Evolutionary conservation across 768 basidiomycete species (phyloP), one percentile per base, ranked within the genome.

Genomic region (Myochromella boudieri): DNA sequence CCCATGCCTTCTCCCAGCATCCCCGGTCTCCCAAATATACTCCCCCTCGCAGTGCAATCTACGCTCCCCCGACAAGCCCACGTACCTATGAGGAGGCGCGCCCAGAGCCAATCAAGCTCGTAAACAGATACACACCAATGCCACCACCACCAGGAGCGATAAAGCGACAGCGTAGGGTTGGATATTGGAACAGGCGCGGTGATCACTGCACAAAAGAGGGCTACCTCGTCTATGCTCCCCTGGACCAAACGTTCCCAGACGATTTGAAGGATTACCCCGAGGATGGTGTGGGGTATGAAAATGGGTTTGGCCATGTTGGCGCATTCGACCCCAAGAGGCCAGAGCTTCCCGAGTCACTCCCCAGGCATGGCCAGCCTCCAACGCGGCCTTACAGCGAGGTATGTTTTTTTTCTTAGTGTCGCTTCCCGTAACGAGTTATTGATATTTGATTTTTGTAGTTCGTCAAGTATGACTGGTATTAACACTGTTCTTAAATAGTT

Each of bases 101-200:
- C 20, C 54, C 54, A 3, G 36, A 40, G 15, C 54, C 49, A 0
- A 33, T 55, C 26, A 48, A 39, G 24, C 50, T 44, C 8, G 14
- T 51, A 44, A 34, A 34, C 31, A 47, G 49, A 36, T 52, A 41
- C 43, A 60, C 11, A 49, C 53, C 48, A 8, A 22, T 47, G 57
- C 46, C 64, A 64, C 36, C 69, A 68, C 10, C 49, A 61, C 14
- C 46, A 46, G 17, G 61, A 64, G 22, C 44, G 42, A 64, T 25
- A 57, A 50, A 49, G 17, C 42, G 34, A 14, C 67, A 71, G 48
- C 42, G 70, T 7, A 82, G 85, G 15, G 64, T 65, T 26, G 87
- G 87, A 1, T 80, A 69, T 54, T 90, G 87, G 87, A 90, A 90
- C 53, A 59, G 75, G n/a, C 79, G 86, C 1, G 87, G 87, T 0